These are phyloP conservation scores for Saitozyma podzolica DNA, from an alignment of 768 basidiomycete genomes.

Conservation along the genomic window DNA sequence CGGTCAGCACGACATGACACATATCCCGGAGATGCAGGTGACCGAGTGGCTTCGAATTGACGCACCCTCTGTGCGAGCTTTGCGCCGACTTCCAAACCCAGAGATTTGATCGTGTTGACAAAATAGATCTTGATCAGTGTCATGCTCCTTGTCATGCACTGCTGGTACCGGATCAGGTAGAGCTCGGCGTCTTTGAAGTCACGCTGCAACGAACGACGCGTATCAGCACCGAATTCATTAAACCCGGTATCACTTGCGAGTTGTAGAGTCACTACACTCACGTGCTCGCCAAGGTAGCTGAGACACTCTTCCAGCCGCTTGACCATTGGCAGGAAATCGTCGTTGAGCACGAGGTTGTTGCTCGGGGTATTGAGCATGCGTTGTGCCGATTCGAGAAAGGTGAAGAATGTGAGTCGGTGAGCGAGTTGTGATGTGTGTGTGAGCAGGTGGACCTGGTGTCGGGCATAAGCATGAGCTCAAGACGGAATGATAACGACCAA, in stretches of 20 bases:
- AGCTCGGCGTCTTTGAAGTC: constrained; percentile 90
- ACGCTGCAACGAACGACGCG: constrained; percentile 58
- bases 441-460: constrained; percentile 68
- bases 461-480: background rate
- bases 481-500: too few relatives aligned
- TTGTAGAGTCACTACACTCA: constrained; percentile 54
- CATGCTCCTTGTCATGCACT: constrained; percentile 97
- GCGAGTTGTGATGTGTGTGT: constrained; percentile 80
- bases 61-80: constrained; percentile 72
- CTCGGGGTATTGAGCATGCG: constrained; percentile 93
- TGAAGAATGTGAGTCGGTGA: constrained; percentile 82
- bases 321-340: constrained; percentile 93
- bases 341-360: constrained; percentile 82
- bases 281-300: constrained; percentile 81
- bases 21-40: background rate
- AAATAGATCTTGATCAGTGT: constrained; percentile 98
- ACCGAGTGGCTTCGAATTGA: background rate
- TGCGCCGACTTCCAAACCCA: constrained; percentile 74
- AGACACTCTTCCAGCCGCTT: constrained; percentile 93
- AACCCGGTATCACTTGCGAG: background rate
- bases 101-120: constrained; percentile 74
- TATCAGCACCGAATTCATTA: background rate
- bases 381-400: constrained; percentile 88
- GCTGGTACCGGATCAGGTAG: constrained; percentile 93
- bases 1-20: constrained; percentile 7